These are phyloP conservation scores for Curvularia lunata DNA, from an alignment of 2,329 filamentous ascomycete genomes.

Conservation along the genomic window DNA sequence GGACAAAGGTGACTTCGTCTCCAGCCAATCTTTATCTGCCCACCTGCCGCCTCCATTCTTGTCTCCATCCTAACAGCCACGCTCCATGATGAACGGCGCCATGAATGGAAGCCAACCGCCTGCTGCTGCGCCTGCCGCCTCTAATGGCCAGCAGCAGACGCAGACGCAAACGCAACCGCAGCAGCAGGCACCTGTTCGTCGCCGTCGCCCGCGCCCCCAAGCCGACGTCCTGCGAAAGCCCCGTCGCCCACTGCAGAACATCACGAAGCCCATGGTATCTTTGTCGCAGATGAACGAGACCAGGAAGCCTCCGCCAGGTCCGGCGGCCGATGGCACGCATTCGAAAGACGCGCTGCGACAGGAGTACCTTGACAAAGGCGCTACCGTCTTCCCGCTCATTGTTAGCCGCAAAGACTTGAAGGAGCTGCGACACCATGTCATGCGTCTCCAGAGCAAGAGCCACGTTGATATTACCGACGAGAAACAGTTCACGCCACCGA, in stretches of 20 bases:
- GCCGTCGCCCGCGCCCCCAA: slow-evolving; percentile 43
- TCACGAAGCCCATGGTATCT: slow-evolving; percentile 41
- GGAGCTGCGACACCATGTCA: slow-evolving; percentile 84
- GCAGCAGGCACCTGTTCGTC: slow-evolving; percentile 32
- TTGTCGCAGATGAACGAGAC: slow-evolving; percentile 44
- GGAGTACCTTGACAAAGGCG: slow-evolving; percentile 36
- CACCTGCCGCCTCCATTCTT: slow-evolving; percentile 39
- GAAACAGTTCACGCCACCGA: slow-evolving; percentile 82
- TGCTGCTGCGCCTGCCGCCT: slow-evolving; percentile 30
- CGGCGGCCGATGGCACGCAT: slow-evolving; percentile 19
- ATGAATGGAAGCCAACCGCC: slow-evolving; percentile 29
- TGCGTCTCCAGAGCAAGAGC: slow-evolving; percentile 73
- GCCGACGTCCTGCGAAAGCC: slow-evolving; percentile 48
- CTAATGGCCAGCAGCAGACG: slow-evolving; percentile 40
- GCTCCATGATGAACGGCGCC: slow-evolving; percentile 25
- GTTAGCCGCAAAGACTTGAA: slow-evolving; percentile 82
- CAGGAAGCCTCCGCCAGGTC: slow-evolving; percentile 20
- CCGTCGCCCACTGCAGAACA: slow-evolving; percentile 43
- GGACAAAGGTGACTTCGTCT: slow-evolving; percentile 18
- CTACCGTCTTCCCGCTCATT: slow-evolving; percentile 65
- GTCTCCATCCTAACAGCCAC: slow-evolving; percentile 16
- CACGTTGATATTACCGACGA: slow-evolving; percentile 74
- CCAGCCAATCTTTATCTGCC: slow-evolving; percentile 22
- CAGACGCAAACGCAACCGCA: slow-evolving; percentile 2
- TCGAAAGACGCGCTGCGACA: slow-evolving; percentile 34